Evolutionary conservation across 2,329 filamentous ascomycete species (phyloP).

Genomic region (Moelleriella libera): DNA sequence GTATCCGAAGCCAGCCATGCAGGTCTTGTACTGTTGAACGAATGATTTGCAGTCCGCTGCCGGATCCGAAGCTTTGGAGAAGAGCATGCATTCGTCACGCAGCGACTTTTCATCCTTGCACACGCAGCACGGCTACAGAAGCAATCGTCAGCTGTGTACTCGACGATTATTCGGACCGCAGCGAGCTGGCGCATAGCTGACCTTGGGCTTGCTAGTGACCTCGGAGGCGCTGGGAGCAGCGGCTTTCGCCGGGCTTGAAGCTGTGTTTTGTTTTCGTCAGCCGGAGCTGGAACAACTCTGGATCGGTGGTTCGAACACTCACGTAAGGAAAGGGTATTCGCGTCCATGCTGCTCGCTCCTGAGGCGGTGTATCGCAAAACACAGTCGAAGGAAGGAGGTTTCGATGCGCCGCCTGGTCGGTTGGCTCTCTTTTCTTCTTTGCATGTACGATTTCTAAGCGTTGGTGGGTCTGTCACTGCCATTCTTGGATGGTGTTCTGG

Average conservation of each 20-base stretch:
- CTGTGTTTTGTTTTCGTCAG: neutral
- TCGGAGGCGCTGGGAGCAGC: conserved; percentile 12
- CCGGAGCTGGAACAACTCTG: neutral
- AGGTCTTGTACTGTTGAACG: conserved; percentile 75
- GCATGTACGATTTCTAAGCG: neutral
- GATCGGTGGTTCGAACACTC: conserved; percentile 4
- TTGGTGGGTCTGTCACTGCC: neutral
- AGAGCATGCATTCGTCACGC: conserved; percentile 98
- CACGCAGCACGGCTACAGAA: conserved; percentile 76
- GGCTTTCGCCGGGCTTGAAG: conserved; percentile 6
- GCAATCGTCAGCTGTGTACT: neutral
- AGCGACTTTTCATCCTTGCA: conserved; percentile 89
- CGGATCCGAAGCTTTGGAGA: conserved; percentile 73
- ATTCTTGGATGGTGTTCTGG: too few species aligned
- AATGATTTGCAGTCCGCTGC: conserved; percentile 69
- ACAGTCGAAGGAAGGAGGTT: neutral
- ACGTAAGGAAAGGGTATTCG: conserved; percentile 14
- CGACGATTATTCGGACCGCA: too few species aligned
- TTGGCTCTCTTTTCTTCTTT: conserved; percentile 1
- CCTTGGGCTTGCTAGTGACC: conserved; percentile 28
- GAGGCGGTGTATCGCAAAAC: neutral
- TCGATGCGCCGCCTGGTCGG: neutral
- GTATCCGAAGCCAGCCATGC: conserved; percentile 91
- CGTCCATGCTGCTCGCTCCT: conserved; percentile 16
- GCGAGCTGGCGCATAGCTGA: conserved; percentile 7